Evolutionary conservation across 2,329 filamentous ascomycete species (phyloP).

Genomic region (Fusarium sp.): DNA sequence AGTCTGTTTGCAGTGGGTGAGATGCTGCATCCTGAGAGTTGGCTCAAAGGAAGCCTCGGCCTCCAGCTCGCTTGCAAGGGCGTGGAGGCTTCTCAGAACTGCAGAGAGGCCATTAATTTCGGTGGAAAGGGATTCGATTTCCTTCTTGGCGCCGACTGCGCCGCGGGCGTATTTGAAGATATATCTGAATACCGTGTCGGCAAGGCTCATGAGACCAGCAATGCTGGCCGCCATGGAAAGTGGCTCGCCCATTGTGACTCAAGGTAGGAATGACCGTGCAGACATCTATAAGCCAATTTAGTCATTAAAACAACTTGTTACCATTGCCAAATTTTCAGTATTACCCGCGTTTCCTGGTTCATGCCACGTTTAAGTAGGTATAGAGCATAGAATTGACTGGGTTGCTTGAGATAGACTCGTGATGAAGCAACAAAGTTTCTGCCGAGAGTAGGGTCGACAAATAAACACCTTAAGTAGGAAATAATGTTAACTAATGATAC

Average conservation of each 20-base stretch:
- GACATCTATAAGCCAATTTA: too few relatives aligned
- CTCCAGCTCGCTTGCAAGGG: constrained; percentile 8
- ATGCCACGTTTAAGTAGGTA: too few relatives aligned
- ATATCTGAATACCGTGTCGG: constrained; percentile 7
- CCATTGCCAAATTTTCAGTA: too few relatives aligned
- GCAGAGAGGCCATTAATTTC: constrained; percentile 2
- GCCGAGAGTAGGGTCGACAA: too few relatives aligned
- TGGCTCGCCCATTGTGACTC: constrained; percentile 6
- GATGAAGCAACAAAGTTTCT: too few relatives aligned
- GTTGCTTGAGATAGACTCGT: too few relatives aligned
- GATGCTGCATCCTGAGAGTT: background rate
- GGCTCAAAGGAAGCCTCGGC: constrained; percentile 1
- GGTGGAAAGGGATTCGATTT: background rate
- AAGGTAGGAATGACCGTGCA: background rate
- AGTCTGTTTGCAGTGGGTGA: constrained; percentile 6
- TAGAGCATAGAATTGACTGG: too few relatives aligned
- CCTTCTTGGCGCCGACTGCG: background rate
- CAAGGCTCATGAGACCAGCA: constrained; percentile 13
- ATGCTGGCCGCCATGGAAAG: constrained; percentile 18
- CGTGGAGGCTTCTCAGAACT: background rate
- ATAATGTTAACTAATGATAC: too few relatives aligned
- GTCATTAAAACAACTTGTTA: too few relatives aligned
- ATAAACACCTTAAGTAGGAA: too few relatives aligned
- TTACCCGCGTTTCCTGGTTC: too few relatives aligned
- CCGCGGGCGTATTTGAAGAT: constrained; percentile 6